Base-by-base conservation (phyloP, 768 basidiomycete genomes). In the Boletus sp. region DNA sequence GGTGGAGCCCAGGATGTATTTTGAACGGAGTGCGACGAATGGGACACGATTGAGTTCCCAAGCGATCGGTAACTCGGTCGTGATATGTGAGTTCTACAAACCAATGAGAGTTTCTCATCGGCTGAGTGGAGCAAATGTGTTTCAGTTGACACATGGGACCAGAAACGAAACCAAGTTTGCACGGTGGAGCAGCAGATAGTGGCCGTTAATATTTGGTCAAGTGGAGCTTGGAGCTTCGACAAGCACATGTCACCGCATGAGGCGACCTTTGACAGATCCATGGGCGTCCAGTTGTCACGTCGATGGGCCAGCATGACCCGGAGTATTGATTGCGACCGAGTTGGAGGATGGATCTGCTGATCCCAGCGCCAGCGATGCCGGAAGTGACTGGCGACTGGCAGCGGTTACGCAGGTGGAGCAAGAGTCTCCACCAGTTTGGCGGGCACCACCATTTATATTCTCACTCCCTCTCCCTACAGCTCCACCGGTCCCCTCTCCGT, bases 351-450 rank as follows among this genome's bases (percentile, higher is more conserved):
- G 30, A 52, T 52, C 34, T 62, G 8, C 14, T 35, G 21, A 48
- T 47, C 41, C 44, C 40, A 48, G 41, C 52, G 33, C 7, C 5
- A 35, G 35, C 11, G 48, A 54, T 59, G 52, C 47, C 55, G 49
- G 34, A 54, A 43, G 35, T 34, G 47, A 45, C 32, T 55, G 40
- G 35, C 30, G 47, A 45, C 32, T 55, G 45, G 32, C 51, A 53
- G 54, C 39, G 47, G 60, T 55, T 63, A 48, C 53, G 47, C 53
- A 54, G 47, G 70, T 70, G 68, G 69, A 70, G 66, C 70, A 57
- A 54, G 6, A 41, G n/a, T n/a, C n/a, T n/a, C 58, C 57, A 60
- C 41, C 53, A 45, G 46, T 44, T 42, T 56, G 60, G 64, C 67
- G 57, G 44, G 43, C 53, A 53, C 41, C 53, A 44, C 57, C 66